These are phyloP conservation scores for Pseudogymnoascus sp. DNA, from an alignment of 2,329 filamentous ascomycete genomes.

Conservation along the genomic window DNA sequence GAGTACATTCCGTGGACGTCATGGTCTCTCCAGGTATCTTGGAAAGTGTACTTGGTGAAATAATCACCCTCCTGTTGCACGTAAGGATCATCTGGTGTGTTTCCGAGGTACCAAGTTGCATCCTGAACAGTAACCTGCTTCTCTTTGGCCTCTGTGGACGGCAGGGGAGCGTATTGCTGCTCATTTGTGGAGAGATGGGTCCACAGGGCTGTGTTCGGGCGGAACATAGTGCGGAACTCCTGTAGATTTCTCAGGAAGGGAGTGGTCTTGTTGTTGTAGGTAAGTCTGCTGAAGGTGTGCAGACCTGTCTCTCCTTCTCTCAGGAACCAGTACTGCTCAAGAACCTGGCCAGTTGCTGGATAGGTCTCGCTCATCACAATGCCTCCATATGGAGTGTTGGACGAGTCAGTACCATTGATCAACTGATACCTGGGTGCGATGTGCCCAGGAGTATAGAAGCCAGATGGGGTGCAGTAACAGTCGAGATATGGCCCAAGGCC, in stretches of 20 bases:
- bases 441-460: conserved; percentile 50
- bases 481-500: conserved; percentile 53
- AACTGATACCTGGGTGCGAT: conserved; percentile 42
- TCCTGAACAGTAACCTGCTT: conserved; percentile 49
- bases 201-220: conserved; percentile 52
- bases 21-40: conserved; percentile 49
- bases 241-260: conserved; percentile 51
- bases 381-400: conserved; percentile 46
- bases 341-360: conserved; percentile 45
- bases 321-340: conserved; percentile 60
- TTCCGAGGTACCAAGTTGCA: conserved; percentile 53
- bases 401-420: conserved; percentile 42
- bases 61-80: conserved; percentile 49
- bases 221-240: conserved; percentile 53
- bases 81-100: conserved; percentile 46
- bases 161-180: conserved; percentile 45
- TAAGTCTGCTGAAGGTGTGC: conserved; percentile 52
- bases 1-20: conserved; percentile 48
- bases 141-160: conserved; percentile 34
- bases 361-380: conserved; percentile 53
- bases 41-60: conserved; percentile 60
- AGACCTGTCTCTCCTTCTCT: conserved; percentile 54
- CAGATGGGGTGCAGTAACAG: conserved; percentile 53
- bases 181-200: conserved; percentile 54
- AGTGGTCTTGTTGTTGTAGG: conserved; percentile 49